These are phyloP conservation scores for Calvatia gigantea DNA, from an alignment of 768 basidiomycete genomes.

Conservation along the genomic window DNA sequence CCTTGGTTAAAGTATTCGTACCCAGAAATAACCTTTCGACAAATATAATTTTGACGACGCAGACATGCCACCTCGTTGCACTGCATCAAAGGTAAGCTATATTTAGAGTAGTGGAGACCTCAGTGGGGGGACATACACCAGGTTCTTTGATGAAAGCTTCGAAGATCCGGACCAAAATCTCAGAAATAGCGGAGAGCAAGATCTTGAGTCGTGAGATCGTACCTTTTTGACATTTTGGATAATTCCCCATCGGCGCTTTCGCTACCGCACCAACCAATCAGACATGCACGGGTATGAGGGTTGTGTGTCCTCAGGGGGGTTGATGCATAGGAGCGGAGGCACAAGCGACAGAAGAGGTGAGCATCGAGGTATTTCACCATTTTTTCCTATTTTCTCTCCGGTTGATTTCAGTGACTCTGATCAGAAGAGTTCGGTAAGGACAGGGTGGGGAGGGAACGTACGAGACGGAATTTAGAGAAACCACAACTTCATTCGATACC, in stretches of 20 bases:
- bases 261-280: slow-evolving; percentile 36
- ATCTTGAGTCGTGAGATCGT: slow-evolving; percentile 1
- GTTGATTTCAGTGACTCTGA: too few species aligned
- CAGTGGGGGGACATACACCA: slow-evolving; percentile 50
- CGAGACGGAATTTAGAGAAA: slow-evolving; percentile 57
- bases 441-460: slow-evolving; percentile 24
- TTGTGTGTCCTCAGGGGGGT: slow-evolving; percentile 64
- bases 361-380: slow-evolving; percentile 24
- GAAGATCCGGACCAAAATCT: background rate
- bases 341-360: slow-evolving; percentile 80
- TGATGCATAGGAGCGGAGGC: slow-evolving; percentile 66
- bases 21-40: slow-evolving; percentile 66
- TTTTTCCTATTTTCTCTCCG: background rate
- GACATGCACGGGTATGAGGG: slow-evolving; percentile 44
- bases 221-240: slow-evolving; percentile 85
- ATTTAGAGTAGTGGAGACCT: background rate
- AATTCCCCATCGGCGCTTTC: slow-evolving; percentile 79
- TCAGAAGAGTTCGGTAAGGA: background rate
- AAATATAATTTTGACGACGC: slow-evolving; percentile 75
- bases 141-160: slow-evolving; percentile 76
- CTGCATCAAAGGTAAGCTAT: slow-evolving; percentile 29
- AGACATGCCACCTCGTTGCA: slow-evolving; percentile 93
- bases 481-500: slow-evolving; percentile 58
- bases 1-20: slow-evolving; percentile 73
- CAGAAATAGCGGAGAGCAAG: background rate